phyloP scores from a whole-genome alignment of 164 flowering plant genomes.

The Platanus orientalis region DNA sequence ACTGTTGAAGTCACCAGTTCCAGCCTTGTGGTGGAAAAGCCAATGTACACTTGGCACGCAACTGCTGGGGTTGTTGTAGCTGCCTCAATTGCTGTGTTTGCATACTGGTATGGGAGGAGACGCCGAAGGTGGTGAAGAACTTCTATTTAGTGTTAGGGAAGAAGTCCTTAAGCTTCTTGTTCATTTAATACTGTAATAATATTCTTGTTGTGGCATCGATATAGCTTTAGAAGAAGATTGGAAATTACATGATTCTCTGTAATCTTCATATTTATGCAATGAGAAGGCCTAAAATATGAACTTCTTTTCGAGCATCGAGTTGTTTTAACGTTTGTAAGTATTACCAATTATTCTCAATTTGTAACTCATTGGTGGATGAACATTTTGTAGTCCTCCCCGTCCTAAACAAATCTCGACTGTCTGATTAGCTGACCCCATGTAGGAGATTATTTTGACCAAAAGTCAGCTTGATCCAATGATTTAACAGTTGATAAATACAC shows the following conservation, averaged over 20 bases:
- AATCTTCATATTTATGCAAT: neutral
- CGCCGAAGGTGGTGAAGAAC: conserved; percentile 75
- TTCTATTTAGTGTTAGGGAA: neutral
- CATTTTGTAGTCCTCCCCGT: too few species aligned
- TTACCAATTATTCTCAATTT: too few species aligned
- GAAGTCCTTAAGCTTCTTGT: neutral
- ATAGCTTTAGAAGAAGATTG: conserved; percentile 7
- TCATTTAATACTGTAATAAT: conserved; percentile 15
- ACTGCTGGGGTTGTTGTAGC: conserved; percentile 76
- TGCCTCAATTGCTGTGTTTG: conserved; percentile 77
- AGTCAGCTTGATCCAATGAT: too few species aligned
- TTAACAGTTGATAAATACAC: too few species aligned
- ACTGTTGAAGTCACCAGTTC: conserved; percentile 14
- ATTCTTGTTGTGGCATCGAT: conserved; percentile 24
- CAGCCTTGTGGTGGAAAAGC: conserved; percentile 36
- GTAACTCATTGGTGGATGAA: too few species aligned
- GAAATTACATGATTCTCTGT: conserved; percentile 8
- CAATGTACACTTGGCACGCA: conserved; percentile 67
- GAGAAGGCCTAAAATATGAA: too few species aligned
- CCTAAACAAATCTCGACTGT: too few species aligned
- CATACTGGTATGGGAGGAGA: conserved; percentile 85
- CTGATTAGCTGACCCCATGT: too few species aligned
- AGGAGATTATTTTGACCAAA: too few species aligned
- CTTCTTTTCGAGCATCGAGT: too few species aligned
- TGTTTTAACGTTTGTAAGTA: too few species aligned